A percentile compares a stretch with the other conserved stretches of the same genome.
Evolutionary conservation across 2,329 filamentous ascomycete species (phyloP).

Genomic region (Diaporthe sp.): DNA sequence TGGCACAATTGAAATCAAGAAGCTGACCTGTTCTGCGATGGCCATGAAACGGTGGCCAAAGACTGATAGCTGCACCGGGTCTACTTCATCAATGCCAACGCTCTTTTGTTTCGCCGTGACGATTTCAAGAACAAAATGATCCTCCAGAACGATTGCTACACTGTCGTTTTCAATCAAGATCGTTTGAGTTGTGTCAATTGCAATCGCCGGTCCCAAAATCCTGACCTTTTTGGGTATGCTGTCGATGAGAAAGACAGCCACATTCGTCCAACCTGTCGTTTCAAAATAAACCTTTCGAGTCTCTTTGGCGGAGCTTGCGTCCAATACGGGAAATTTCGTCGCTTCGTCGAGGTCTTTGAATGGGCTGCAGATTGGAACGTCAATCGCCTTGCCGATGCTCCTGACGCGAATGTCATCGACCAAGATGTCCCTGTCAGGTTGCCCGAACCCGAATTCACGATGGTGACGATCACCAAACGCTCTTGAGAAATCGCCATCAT

Average conservation of each 20-base stretch:
- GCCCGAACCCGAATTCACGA: conserved; percentile 32
- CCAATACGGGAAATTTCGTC: not conserved
- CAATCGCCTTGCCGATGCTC: conserved; percentile 80
- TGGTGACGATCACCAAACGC: conserved; percentile 66
- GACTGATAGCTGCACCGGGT: conserved; percentile 75
- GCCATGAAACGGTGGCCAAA: conserved; percentile 85
- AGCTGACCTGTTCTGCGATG: conserved; percentile 71
- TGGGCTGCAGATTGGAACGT: conserved; percentile 5
- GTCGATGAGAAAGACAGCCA: conserved; percentile 28
- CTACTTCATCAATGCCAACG: conserved; percentile 27
- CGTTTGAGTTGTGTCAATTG: conserved; percentile 34
- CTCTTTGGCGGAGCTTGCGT: conserved; percentile 50
- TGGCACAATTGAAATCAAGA: not conserved
- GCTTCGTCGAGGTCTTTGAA: conserved; percentile 6
- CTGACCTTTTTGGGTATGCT: conserved; percentile 10
- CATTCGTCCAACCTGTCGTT: conserved; percentile 15
- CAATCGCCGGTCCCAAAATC: conserved; percentile 28
- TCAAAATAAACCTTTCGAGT: conserved; percentile 17
- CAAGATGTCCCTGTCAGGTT: conserved; percentile 83
- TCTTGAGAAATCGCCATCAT: conserved; percentile 80
- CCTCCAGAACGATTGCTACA: conserved; percentile 39
- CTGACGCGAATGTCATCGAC: conserved; percentile 84
- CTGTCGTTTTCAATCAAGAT: conserved; percentile 32
- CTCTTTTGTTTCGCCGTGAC: conserved; percentile 44
- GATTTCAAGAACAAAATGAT: conserved; percentile 15